Conservation (phyloP, 2,329 filamentous ascomycete genomes). For the Paraconiothyrium sp. region DNA sequence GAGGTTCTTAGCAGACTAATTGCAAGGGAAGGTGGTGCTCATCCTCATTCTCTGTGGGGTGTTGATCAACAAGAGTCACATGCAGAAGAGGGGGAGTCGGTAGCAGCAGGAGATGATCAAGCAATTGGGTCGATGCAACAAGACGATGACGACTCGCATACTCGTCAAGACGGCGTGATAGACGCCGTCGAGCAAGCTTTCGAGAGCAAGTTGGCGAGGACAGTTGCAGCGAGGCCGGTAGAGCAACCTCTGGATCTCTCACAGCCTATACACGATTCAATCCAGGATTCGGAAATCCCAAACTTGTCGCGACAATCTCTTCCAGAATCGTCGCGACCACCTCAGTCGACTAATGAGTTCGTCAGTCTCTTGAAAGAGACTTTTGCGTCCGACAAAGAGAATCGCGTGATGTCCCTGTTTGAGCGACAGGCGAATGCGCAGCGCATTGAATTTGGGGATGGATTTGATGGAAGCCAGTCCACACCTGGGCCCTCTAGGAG, state of each 20-base stretch:
- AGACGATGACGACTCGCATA: slow-evolving; percentile 18
- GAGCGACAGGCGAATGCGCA: slow-evolving; percentile 52
- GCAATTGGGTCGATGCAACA: slow-evolving; percentile 8
- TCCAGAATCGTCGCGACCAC: slow-evolving; percentile 22
- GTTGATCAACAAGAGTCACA: not conserved
- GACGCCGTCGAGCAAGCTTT: slow-evolving; percentile 16
- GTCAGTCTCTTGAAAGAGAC: slow-evolving; percentile 31
- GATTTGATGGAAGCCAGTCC: slow-evolving; percentile 41
- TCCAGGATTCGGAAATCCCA: not conserved
- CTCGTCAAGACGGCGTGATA: slow-evolving; percentile 16
- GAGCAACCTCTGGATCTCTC: not conserved
- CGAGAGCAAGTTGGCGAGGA: slow-evolving; percentile 20
- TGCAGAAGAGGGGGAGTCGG: slow-evolving; percentile 18
- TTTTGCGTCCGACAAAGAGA: slow-evolving; percentile 44
- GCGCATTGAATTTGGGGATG: slow-evolving; percentile 51
- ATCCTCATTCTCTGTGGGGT: slow-evolving; percentile 15
- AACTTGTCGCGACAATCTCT: slow-evolving; percentile 26
- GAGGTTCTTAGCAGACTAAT: slow-evolving; percentile 32
- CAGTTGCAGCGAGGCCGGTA: not conserved
- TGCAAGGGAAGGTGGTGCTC: slow-evolving; percentile 31
- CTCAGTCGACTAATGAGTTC: slow-evolving; percentile 32
- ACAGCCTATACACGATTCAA: not conserved
- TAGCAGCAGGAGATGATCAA: slow-evolving; percentile 14
- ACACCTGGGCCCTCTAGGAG: slow-evolving; percentile 35
- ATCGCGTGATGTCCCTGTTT: slow-evolving; percentile 47